Evolutionary conservation across 129 eudicot genomes (phyloP).

Genomic region (Flaveria brownii): DNA sequence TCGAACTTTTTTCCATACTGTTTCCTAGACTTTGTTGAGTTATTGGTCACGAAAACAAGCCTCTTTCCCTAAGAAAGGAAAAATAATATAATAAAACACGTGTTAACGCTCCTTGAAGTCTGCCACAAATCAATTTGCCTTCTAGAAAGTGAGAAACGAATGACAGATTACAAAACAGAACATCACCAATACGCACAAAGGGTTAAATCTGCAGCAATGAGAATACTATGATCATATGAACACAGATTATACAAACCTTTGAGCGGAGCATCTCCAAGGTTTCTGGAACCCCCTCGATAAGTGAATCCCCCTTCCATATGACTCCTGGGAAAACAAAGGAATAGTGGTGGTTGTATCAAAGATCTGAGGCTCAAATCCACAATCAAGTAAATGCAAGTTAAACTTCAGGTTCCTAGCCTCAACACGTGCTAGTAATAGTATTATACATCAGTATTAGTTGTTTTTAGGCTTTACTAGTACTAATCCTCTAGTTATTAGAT

Average conservation of each 20-base stretch:
- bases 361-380: not conserved
- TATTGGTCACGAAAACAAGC: conserved; percentile 90
- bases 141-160: not conserved
- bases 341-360: conserved; percentile 1
- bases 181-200: not conserved
- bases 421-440: not conserved
- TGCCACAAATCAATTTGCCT: not conserved
- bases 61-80: conserved; percentile 69
- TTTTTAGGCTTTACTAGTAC: not conserved
- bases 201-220: not conserved
- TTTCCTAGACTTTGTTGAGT: conserved; percentile 96
- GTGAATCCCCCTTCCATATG: conserved; percentile 92
- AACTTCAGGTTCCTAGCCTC: conserved; percentile 6
- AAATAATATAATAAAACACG: conserved; percentile 11
- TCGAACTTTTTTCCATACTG: conserved; percentile 97
- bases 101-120: not conserved
- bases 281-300: conserved; percentile 95
- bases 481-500: not conserved
- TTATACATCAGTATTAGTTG: not conserved
- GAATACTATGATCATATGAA: conserved; percentile 1
- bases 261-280: conserved; percentile 94
- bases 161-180: not conserved
- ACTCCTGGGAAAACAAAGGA: conserved; percentile 56
- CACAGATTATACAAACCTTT: conserved; percentile 49
- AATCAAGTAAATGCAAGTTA: not conserved